Base-by-base conservation (phyloP, 1,139 yeast species). In the Candida neerlandica region DNA sequence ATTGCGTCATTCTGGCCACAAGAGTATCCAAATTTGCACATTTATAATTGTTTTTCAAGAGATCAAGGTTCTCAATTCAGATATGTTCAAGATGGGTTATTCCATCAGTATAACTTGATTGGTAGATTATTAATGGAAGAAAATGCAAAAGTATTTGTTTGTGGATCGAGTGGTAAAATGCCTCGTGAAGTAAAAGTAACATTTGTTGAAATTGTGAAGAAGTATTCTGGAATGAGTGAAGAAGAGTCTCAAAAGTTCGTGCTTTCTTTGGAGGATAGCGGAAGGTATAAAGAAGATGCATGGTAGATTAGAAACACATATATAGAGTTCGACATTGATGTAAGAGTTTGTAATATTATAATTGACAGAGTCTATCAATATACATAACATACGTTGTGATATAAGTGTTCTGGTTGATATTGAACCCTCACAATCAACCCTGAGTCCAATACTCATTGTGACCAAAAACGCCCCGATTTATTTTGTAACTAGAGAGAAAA, bases 151-250 rank as follows among this genome's bases (percentile, higher is more conserved):
- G 69, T 91, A 5, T 91, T 86, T 63, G 75, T 94, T 2, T 92
- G 99, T 72, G 97, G 99, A 0, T 86, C 96, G 11, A 85, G 96
- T 33, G 99, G 99, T 0, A 82, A 84, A 55, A 95, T 94, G 99
- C 99, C 99, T 0, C 78, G 85, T 35, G 95, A 94, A 63, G 96
- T 94, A 1, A 74, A 96, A 53, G 67, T 87, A 18, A 92, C 97
- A 0, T 63, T 92, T 18, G 76, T 77, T n/a, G 85, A 81, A 30
- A 80, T 86, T 19, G 59, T 90, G 11, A 69, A 70, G 48, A 78
- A 80, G 53, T 63, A 66, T 45, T 77, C 75, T 4, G 57, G 56
- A 0, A 46, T 73, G 27, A 62, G 69, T 11, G 77, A 73, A 1
- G 75, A 70, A 1, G 73, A 73, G 12, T 86, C 92, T 0, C 78